A percentile compares a stretch with the other conserved stretches of the same genome.
Evolutionary conservation across 331 rosid genomes (phyloP).

Genomic region (Quercus lobata): DNA sequence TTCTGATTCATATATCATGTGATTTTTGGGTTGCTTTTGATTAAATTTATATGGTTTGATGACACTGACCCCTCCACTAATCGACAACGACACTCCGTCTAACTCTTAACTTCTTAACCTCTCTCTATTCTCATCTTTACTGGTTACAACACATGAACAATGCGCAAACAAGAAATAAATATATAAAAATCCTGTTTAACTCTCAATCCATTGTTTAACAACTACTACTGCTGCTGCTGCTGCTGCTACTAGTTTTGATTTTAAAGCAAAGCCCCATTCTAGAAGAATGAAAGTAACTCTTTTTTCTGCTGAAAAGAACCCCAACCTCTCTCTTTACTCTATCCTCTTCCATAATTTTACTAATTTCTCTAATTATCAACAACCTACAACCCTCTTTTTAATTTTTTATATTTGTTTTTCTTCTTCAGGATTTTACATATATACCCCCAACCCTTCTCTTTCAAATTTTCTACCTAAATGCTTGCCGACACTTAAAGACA

Average conservation of each 20-base stretch:
- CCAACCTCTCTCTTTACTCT: neutral
- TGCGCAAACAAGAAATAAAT: neutral
- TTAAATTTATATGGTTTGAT: constrained; percentile 24
- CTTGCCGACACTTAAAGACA: constrained; percentile 22
- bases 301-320: neutral
- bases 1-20: neutral
- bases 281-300: no score
- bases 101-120: neutral
- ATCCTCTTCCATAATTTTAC: neutral
- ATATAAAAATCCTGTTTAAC: neutral
- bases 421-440: no score
- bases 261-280: neutral
- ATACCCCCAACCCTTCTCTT: no score
- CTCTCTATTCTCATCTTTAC: neutral
- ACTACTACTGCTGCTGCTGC: no score
- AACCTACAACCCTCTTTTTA: no score
- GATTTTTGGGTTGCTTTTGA: constrained; percentile 25
- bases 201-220: no score
- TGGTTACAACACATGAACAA: neutral
- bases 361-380: no score
- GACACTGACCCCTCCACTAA: constrained; percentile 40
- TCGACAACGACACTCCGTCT: constrained; percentile 52
- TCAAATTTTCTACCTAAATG: neutral
- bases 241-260: neutral
- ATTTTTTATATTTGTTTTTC: no score